Percentiles rank a stretch among this genome's conserved stretches.
These are phyloP conservation scores for Rhododendron ferrugineum DNA, from an alignment of 148 eudicot species.

Conservation along the genomic window DNA sequence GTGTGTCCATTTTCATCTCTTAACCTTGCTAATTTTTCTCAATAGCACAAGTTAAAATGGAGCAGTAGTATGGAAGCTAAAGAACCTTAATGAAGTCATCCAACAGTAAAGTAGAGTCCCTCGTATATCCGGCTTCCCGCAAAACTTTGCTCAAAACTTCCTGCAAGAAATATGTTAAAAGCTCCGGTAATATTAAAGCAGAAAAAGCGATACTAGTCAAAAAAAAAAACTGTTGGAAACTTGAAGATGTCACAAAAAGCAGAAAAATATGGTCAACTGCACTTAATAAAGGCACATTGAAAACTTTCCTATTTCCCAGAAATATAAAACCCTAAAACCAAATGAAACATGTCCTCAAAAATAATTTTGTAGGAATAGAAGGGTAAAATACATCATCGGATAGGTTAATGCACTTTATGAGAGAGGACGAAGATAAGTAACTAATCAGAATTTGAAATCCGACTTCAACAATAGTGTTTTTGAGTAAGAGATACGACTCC, in stretches of 20 bases:
- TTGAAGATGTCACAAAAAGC: background rate
- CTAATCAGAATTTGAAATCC: background rate
- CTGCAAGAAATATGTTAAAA: conserved; percentile 21
- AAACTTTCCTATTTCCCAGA: background rate
- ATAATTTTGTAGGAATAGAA: background rate
- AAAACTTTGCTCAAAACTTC: conserved; percentile 63
- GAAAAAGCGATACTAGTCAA: background rate
- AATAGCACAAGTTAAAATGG: background rate
- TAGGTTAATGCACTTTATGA: background rate
- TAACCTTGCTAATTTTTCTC: background rate
- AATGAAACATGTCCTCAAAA: background rate
- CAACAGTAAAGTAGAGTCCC: conserved; percentile 57
- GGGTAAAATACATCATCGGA: background rate
- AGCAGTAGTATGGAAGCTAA: background rate
- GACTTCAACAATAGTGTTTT: background rate
- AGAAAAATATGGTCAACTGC: background rate
- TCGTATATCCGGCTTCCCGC: conserved; percentile 73
- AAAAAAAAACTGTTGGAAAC: background rate
- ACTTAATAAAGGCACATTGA: background rate
- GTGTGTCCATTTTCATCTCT: background rate
- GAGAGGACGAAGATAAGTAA: background rate
- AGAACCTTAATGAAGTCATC: conserved; percentile 81
- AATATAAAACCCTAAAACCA: background rate
- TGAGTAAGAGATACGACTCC: background rate
- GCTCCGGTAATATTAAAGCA: background rate